phyloP scores from a whole-genome alignment of 1,284 basidiomycete species.

The Moniliophthora roreri region DNA sequence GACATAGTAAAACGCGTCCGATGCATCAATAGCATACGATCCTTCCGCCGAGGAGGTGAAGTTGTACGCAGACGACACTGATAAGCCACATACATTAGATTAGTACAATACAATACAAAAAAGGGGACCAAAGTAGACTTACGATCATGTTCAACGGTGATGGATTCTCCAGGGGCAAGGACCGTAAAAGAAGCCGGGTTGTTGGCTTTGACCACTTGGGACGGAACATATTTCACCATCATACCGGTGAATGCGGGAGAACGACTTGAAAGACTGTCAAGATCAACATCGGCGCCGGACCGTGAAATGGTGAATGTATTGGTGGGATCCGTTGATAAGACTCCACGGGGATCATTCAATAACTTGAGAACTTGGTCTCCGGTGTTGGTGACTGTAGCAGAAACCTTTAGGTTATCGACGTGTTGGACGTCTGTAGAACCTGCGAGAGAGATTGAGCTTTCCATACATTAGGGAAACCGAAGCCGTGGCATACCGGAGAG shows the following conservation, averaged over 20 bases:
- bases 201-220: slow-evolving; percentile 23
- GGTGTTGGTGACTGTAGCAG: slow-evolving; percentile 40
- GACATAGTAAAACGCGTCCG: no score
- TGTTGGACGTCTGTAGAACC: slow-evolving; percentile 33
- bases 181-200: slow-evolving; percentile 31
- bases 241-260: slow-evolving; percentile 40
- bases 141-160: slow-evolving; percentile 43
- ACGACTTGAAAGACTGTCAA: slow-evolving; percentile 21
- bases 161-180: slow-evolving; percentile 42
- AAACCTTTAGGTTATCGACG: slow-evolving; percentile 38
- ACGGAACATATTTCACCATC: slow-evolving; percentile 35
- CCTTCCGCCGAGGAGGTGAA: slow-evolving; percentile 28
- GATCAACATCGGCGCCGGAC: no score
- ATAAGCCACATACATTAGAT: neutral
- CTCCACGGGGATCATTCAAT: slow-evolving; percentile 36
- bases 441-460: slow-evolving; percentile 1
- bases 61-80: slow-evolving; percentile 49
- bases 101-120: neutral
- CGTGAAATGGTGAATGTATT: slow-evolving; percentile 34
- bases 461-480: no score
- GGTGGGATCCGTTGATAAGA: slow-evolving; percentile 33
- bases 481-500: no score
- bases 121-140: slow-evolving; percentile 23
- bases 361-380: slow-evolving; percentile 41
- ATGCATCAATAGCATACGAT: no score